These are phyloP conservation scores for Isochrysis galbana DNA, from an alignment of 78 protist genomes.

Conservation along the genomic window DNA sequence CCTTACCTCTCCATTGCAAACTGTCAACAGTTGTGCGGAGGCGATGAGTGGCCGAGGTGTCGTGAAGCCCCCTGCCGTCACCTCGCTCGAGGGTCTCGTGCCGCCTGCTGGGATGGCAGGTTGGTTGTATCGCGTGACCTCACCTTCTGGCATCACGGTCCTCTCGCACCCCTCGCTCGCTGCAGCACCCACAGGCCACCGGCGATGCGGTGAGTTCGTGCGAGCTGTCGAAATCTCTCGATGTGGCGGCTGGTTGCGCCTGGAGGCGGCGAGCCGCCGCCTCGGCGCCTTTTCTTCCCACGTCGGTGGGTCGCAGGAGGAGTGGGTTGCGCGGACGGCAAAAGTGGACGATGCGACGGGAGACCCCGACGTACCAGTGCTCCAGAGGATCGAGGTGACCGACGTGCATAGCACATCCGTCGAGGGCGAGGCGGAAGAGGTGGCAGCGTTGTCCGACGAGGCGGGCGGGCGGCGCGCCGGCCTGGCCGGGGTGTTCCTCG, in stretches of 20 bases:
- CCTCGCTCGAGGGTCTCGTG: conserved; percentile 27
- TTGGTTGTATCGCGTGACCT: not conserved
- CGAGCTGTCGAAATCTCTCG: not conserved
- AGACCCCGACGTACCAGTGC: too few species aligned
- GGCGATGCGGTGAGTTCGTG: not conserved
- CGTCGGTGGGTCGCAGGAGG: not conserved
- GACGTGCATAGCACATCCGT: too few species aligned
- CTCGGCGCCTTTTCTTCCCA: not conserved
- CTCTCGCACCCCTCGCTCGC: not conserved
- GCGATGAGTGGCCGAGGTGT: conserved; percentile 11
- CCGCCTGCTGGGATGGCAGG: too few species aligned
- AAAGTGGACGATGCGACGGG: too few species aligned
- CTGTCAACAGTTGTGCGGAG: too few species aligned
- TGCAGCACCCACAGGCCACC: not conserved
- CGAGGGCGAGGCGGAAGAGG: not conserved
- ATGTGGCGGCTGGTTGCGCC: not conserved
- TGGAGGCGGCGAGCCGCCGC: not conserved
- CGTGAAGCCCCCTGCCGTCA: not conserved
- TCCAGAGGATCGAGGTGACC: too few species aligned
- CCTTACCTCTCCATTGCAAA: too few species aligned
- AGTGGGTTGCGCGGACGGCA: too few species aligned
- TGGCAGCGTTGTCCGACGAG: not conserved
- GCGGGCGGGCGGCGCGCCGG: not conserved
- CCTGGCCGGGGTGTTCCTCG: conserved; percentile 11
- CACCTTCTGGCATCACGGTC: not conserved